Conservation (phyloP, 2,329 filamentous ascomycete genomes). For the Scolecobasidium constrictum region DNA sequence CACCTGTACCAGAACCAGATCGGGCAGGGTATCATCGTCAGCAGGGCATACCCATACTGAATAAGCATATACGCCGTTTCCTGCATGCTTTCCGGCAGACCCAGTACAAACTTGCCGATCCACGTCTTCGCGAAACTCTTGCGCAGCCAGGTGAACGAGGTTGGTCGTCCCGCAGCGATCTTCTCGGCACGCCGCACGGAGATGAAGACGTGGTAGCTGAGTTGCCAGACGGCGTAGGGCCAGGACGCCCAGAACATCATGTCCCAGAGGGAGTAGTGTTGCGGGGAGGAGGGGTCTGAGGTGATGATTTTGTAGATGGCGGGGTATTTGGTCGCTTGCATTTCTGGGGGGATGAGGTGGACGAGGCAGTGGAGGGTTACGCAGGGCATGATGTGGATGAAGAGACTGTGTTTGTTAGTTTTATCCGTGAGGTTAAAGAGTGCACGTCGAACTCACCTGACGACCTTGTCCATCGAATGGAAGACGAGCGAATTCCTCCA, state of each 20-base stretch:
- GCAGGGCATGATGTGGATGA: conserved; percentile 99
- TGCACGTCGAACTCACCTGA: conserved; percentile 43
- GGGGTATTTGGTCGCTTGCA: conserved; percentile 63
- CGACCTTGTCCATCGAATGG: conserved; percentile 96
- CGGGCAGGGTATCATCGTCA: conserved; percentile 91
- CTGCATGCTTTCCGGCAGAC: conserved; percentile 64
- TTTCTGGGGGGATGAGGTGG: conserved; percentile 59
- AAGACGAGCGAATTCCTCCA: conserved; percentile 98
- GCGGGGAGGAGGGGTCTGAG: conserved; percentile 56
- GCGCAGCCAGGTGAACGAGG: conserved; percentile 94
- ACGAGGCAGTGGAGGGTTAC: conserved; percentile 87
- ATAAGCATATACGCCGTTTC: conserved; percentile 93
- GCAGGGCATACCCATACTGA: conserved; percentile 79
- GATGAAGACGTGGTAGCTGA: conserved; percentile 88
- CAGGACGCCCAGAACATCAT: conserved; percentile 95
- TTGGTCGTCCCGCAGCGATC: conserved; percentile 89
- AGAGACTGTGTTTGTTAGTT: conserved; percentile 47
- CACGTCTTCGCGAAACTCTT: conserved; percentile 81
- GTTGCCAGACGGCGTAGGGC: conserved; percentile 87
- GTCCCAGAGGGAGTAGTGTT: conserved; percentile 66
- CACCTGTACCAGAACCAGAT: conserved; percentile 87
- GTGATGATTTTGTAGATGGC: conserved; percentile 74
- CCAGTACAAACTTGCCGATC: conserved; percentile 77
- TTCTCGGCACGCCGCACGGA: conserved; percentile 89
- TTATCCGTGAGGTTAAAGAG: conserved; percentile 1